Evolutionary conservation across 257 asterid genomes (phyloP), one percentile per base, ranked within the genome.

Genomic region (Paulownia fortunei): DNA sequence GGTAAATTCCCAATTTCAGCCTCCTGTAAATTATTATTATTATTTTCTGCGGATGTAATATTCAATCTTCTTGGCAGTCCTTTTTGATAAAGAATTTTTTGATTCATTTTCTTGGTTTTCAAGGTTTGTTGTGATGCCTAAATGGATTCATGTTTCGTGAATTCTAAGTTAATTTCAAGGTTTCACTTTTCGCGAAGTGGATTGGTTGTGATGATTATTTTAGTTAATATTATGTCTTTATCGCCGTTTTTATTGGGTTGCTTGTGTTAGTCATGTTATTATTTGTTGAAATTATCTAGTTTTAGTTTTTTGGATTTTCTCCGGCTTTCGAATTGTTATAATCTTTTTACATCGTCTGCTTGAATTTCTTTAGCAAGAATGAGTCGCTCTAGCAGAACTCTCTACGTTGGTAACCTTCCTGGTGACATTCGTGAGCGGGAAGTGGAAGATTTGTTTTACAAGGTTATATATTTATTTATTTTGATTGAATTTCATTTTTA

Each of bases 301-400:
- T 5, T 27, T 21, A 12, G 15, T 13, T 32, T 42, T 19, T 46
- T 34, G 1, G 21, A 32, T 58, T 39, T 44, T 46, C n/a, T 58
- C 36, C 18, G 46, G 65, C 30, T 26, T 19, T 64, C 6, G 3
- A 27, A 51, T 19, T 41, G 15, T 34, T 51, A 1, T 68, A 27
- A 68, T 47, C 9, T 27, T 32, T 32, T 36, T 3, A 2, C 55
- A 12, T 41, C 10, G 24, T 63, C 3, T 61, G 49, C 49, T 37
- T 76, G 61, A 10, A 52, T 54, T 52, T 74, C 6, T 71, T 32
- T 30, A 77, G 87, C 84, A 77, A 91, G 68, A 74, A 96, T 96
- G 99, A 96, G 99, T 85, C 97, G 98, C 44, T 87, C 99, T 8
- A 92, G 97, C 85, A 89, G 96, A 87, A 96, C 99, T 30, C 93